These are phyloP conservation scores for Heterobasidion parviporum DNA, from an alignment of 1,284 basidiomycete species.

Conservation along the genomic window DNA sequence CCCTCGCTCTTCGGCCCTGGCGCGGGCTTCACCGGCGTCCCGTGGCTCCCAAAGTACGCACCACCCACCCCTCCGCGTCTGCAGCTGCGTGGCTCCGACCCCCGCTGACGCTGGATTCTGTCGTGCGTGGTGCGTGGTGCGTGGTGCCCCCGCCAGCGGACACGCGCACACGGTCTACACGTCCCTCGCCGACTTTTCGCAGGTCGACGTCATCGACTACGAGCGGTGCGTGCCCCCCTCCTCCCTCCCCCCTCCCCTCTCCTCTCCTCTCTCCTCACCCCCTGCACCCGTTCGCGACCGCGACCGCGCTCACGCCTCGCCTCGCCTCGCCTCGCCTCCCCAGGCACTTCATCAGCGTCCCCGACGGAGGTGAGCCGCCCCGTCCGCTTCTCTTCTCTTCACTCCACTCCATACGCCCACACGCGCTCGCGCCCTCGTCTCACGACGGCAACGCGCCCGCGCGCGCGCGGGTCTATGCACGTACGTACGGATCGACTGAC, in stretches of 20 bases:
- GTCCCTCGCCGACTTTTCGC: conserved; percentile 16
- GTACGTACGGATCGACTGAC: too few relatives aligned
- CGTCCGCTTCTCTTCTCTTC: too few relatives aligned
- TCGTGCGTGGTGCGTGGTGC: too few relatives aligned
- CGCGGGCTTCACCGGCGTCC: conserved; percentile 13
- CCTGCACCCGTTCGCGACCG: neutral
- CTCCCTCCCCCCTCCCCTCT: neutral
- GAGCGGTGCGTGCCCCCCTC: conserved; percentile 11
- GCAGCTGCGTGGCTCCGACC: too few relatives aligned
- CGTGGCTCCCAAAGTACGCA: conserved; percentile 20
- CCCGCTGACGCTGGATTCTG: too few relatives aligned
- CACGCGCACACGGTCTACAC: conserved; percentile 19
- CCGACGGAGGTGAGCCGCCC: conserved; percentile 16
- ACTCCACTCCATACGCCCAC: too few relatives aligned
- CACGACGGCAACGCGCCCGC: too few relatives aligned
- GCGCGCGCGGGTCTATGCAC: neutral
- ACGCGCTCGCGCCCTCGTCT: too few relatives aligned
- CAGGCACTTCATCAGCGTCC: conserved; percentile 15
- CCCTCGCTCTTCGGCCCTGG: conserved; percentile 10
- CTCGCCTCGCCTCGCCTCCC: neutral
- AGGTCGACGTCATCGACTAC: conserved; percentile 17
- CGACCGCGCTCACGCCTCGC: neutral
- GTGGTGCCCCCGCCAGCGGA: conserved; percentile 11
- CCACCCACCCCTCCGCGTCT: neutral
- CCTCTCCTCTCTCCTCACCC: neutral